Base-by-base conservation (phyloP, 225 moss, liverwort and hornwort species). In the Sphagnum tenellum region DNA sequence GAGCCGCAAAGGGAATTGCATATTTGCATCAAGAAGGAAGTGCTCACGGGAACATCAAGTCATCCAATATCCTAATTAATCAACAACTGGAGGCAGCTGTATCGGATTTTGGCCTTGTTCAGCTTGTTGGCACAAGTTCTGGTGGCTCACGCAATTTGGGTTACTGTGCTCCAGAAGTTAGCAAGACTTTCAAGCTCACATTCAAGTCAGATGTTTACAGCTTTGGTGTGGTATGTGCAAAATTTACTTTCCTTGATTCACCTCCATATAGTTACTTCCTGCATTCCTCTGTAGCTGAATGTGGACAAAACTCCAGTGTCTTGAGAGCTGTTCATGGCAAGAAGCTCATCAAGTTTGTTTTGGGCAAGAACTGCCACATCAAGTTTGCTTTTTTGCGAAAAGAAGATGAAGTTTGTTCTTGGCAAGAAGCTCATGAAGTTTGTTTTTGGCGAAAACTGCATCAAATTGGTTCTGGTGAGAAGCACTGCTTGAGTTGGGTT, bases 131-230 rank as follows among this genome's bases (percentile, higher is more conserved):
- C 76, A 65, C 88, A 12, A 66, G 75, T n/a, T 82, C 89, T 14
- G 86, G 81, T n/a, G 82, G 86, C 1, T 89, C 96, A 0, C 68
- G 92, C 29, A 29, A 29, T 13, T 85, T 92, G 9, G 96, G 96
- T 6, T 96, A 96, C 77, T 82, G 88, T 61, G 96, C 96, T 14
- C 96, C 96, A 2, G 96, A 96, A 74, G 86, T 96, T 64, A 72
- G 86, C 0, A 86, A 92, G 74, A 82, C 92, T 2, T 81, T 85
- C 6, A 96, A 87, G 77, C 78, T 90, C 49, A 82, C 89, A 9
- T 82, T 80, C 49, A 85, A 82, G 68, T 88, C 96, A 65, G 96
- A 96, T 72, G 96, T 96, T 49, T 96, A 92, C 78, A 96, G 96
- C 75, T 96, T 92, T 62, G 96, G 96, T 62, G 96, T 96, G 73